phyloP scores from a whole-genome alignment of 441 rosid species.

The Euphorbia celastroides region DNA sequence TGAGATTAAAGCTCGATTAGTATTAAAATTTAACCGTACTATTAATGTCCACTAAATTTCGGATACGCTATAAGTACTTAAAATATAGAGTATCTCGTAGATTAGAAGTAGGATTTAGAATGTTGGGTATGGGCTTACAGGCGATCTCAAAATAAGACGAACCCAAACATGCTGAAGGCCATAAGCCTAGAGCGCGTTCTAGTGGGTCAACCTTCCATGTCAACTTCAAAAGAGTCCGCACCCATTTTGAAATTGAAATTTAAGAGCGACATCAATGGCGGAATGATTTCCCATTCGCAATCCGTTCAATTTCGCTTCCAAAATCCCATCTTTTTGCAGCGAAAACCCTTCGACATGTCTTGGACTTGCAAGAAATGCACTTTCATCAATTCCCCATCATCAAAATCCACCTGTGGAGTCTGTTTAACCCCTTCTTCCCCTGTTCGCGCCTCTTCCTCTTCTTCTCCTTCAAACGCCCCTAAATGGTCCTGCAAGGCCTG shows the following conservation, averaged over 20 bases:
- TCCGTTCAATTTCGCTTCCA: not conserved
- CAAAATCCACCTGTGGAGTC: conserved; percentile 53
- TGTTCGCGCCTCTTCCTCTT: conserved; percentile 24
- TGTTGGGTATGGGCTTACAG: too few species aligned
- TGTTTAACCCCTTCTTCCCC: conserved; percentile 49
- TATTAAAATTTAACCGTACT: too few species aligned
- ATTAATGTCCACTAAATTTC: too few species aligned
- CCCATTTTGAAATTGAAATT: not conserved
- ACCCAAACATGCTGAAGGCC: too few species aligned
- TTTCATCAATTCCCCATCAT: conserved; percentile 72
- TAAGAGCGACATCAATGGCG: not conserved
- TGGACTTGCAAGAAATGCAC: conserved; percentile 91
- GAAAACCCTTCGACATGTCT: conserved; percentile 18
- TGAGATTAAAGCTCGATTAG: too few species aligned
- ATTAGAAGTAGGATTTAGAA: too few species aligned
- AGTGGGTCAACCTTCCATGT: conserved; percentile 3
- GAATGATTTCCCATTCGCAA: not conserved
- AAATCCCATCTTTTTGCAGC: not conserved
- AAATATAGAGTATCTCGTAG: too few species aligned
- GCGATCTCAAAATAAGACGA: too few species aligned
- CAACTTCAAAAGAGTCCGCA: not conserved
- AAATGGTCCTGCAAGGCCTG: conserved; percentile 91
- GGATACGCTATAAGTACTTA: too few species aligned
- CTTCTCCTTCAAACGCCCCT: conserved; percentile 29
- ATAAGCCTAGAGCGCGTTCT: too few species aligned